Conservation (phyloP, 257 asterid species). For the Perilla frutescens region DNA sequence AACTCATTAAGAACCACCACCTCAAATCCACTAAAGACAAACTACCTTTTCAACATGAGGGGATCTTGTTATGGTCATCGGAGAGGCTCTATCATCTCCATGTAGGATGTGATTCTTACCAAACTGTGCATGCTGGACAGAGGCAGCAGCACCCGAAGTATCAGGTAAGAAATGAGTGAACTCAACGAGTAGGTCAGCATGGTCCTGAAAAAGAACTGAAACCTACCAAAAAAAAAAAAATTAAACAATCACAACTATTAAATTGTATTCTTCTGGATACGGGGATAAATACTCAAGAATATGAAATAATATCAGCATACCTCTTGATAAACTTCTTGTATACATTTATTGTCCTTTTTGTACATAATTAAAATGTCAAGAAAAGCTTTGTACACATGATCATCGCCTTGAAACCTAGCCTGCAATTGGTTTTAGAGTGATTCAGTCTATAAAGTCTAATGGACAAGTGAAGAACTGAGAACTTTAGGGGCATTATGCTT, state of each 20-base stretch:
- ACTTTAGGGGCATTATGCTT: conserved; percentile 30
- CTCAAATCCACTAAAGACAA: conserved; percentile 32
- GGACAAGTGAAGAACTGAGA: conserved; percentile 21
- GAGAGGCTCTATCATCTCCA: conserved; percentile 66
- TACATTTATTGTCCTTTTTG: conserved; percentile 71
- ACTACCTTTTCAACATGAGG: conserved; percentile 69
- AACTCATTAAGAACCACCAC: conserved; percentile 29
- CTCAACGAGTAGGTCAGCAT: conserved; percentile 90
- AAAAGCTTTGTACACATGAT: conserved; percentile 84
- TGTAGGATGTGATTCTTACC: conserved; percentile 51
- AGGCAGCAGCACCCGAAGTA: conserved; percentile 64
- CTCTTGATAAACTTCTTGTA: conserved; percentile 84
- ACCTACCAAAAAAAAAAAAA: conserved; percentile 59
- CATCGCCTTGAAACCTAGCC: conserved; percentile 88
- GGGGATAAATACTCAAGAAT: conserved; percentile 27
- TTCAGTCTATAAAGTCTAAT: conserved; percentile 35
- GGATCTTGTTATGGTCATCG: conserved; percentile 52
- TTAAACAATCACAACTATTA: conserved; percentile 28
- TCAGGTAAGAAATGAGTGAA: conserved; percentile 92
- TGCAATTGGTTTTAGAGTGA: conserved; percentile 51
- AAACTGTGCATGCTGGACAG: conserved; percentile 52
- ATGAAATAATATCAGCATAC: conserved; percentile 45
- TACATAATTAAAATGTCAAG: conserved; percentile 89
- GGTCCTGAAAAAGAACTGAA: conserved; percentile 77
- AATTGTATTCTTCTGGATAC: conserved; percentile 17